A percentile compares a stretch with the other conserved stretches of the same genome.
phyloP scores from a whole-genome alignment of 768 basidiomycete species.

The Amanita exitialis region DNA sequence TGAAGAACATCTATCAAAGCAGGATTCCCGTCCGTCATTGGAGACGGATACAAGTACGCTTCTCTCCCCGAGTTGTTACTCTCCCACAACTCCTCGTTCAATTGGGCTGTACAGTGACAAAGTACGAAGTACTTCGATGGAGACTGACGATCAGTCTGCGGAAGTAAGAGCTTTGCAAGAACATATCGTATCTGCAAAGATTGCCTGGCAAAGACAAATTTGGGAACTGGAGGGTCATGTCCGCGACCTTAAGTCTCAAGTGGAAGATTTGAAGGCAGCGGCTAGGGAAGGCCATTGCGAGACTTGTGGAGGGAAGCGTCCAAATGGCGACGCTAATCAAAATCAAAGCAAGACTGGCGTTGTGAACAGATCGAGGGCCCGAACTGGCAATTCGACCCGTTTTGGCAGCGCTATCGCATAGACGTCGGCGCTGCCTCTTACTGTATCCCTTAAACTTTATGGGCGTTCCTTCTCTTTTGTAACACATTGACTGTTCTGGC shows the following conservation, averaged over 20 bases:
- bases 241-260: slow-evolving; percentile 57
- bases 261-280: slow-evolving; percentile 37
- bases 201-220: slow-evolving; percentile 62
- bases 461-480: not conserved
- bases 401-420: slow-evolving; percentile 45
- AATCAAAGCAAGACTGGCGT: slow-evolving; percentile 23
- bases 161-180: slow-evolving; percentile 49
- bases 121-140: slow-evolving; percentile 12
- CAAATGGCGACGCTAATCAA: not conserved
- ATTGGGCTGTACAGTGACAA: slow-evolving; percentile 14
- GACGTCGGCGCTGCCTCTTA: not conserved
- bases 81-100: slow-evolving; percentile 37
- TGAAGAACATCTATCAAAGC: slow-evolving; percentile 31
- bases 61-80: slow-evolving; percentile 35
- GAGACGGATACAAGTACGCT: slow-evolving; percentile 40
- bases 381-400: slow-evolving; percentile 54
- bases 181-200: slow-evolving; percentile 45
- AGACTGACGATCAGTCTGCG: slow-evolving; percentile 23
- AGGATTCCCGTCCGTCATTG: slow-evolving; percentile 23
- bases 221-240: slow-evolving; percentile 72
- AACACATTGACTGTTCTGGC: not conserved
- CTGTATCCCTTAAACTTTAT: not conserved
- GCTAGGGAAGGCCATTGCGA: slow-evolving; percentile 38
- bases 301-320: slow-evolving; percentile 40
- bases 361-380: slow-evolving; percentile 55